Percentiles rank a stretch among this genome's conserved stretches.
These are phyloP conservation scores for Grosmannia serpens DNA, from an alignment of 2,329 filamentous ascomycete species.

Conservation along the genomic window DNA sequence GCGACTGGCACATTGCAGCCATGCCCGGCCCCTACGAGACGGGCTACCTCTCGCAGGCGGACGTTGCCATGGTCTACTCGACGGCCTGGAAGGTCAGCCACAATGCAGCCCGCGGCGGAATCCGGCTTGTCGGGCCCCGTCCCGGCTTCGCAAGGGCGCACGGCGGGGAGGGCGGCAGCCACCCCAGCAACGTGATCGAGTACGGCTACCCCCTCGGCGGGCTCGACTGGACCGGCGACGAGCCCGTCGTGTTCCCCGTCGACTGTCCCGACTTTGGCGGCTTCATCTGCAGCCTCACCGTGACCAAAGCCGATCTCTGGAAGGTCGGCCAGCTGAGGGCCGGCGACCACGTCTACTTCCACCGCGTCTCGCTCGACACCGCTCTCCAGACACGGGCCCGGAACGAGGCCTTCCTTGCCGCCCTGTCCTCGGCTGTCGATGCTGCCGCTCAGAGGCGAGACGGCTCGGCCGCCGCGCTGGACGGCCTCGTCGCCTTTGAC, in stretches of 20 bases:
- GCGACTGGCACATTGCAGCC: too few relatives aligned
- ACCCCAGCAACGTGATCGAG: slow-evolving; percentile 6
- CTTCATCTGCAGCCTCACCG: slow-evolving; percentile 18
- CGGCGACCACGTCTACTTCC: slow-evolving; percentile 12
- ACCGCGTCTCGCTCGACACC: neutral
- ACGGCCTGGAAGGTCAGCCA: slow-evolving; percentile 2
- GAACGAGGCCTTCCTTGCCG: neutral
- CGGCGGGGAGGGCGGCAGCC: slow-evolving; percentile 6
- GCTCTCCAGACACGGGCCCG: neutral
- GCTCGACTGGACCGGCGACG: slow-evolving; percentile 24
- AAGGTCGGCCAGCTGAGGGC: slow-evolving; percentile 24
- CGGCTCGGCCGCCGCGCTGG: too few relatives aligned
- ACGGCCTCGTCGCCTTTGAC: too few relatives aligned
- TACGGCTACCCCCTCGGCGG: slow-evolving; percentile 13
- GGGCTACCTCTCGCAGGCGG: slow-evolving; percentile 18
- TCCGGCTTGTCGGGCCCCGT: slow-evolving; percentile 2
- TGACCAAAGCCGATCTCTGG: slow-evolving; percentile 23
- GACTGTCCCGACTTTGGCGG: slow-evolving; percentile 23
- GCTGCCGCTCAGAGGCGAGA: too few relatives aligned
- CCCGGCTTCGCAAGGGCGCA: slow-evolving; percentile 2
- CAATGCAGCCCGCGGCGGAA: slow-evolving; percentile 3
- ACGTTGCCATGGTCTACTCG: neutral
- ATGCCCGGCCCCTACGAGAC: slow-evolving; percentile 22
- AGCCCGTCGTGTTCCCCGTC: slow-evolving; percentile 20
- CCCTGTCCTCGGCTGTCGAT: too few relatives aligned